phyloP scores from a whole-genome alignment of 2,329 filamentous ascomycete genomes.

The Plectosphaerella cucumerina region DNA sequence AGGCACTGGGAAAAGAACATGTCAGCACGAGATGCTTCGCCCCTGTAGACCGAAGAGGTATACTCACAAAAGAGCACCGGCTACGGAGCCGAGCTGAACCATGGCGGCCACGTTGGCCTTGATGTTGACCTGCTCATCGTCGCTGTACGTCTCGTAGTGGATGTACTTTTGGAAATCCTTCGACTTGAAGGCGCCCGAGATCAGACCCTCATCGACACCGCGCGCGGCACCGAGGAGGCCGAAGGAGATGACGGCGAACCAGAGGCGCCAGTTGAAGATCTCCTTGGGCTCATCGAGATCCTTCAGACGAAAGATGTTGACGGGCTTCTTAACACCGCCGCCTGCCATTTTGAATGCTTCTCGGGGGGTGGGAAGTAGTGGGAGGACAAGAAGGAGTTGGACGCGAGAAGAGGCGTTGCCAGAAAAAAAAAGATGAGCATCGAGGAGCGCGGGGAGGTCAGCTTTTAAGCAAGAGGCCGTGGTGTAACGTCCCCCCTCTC shows the following conservation, averaged over 20 bases:
- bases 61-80: constrained; percentile 56
- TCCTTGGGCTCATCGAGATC: constrained; percentile 63
- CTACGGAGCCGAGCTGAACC: constrained; percentile 76
- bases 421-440: no score
- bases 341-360: constrained; percentile 34
- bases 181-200: constrained; percentile 67
- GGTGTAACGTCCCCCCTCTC: no score
- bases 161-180: constrained; percentile 59
- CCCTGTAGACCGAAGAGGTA: not conserved
- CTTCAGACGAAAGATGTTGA: constrained; percentile 61
- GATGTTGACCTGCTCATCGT: constrained; percentile 58
- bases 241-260: constrained; percentile 72
- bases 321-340: constrained; percentile 45
- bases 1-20: constrained; percentile 37
- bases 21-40: not conserved
- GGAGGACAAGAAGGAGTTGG: no score
- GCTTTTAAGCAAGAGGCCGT: no score
- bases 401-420: no score
- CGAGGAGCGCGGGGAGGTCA: no score
- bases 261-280: constrained; percentile 73
- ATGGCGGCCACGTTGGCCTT: constrained; percentile 75
- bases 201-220: constrained; percentile 78
- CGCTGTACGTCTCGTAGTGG: constrained; percentile 47
- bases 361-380: not conserved
- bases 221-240: constrained; percentile 72